Evolutionary conservation across 371 early-diverging fungal species (phyloP), one percentile per base, ranked within the genome.

Genomic region (Chytridiales sp.): DNA sequence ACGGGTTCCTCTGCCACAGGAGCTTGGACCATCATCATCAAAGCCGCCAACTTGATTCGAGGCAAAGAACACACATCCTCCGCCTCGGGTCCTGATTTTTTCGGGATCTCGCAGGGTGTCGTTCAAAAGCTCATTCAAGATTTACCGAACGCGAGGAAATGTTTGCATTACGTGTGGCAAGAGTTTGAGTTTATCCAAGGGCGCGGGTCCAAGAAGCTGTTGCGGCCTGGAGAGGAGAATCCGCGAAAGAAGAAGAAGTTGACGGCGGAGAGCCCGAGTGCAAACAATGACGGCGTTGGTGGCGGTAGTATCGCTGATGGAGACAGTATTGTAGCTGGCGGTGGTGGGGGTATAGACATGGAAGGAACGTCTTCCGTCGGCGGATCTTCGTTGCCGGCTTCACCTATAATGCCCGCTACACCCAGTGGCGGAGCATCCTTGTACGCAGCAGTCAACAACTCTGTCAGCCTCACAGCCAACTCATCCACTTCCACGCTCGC

Each of bases 111-210:
- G 34, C 88, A 91, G 44, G 90, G 93, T 1, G 90, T 91, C 8
- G 88, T 95, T 54, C 85, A 87, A n/a, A 90, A 87, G 64, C 76
- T 92, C 80, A 89, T 95, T 31, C 94, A 95, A 68, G 93, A 91
- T 56, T 71, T 95, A 47, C 91, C 91, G 0, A 83, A 85, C 22
- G 85, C 88, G 0, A 72, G 82, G 3, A 66, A 79, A 55, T 89
- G 93, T 57, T 71, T 79, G 34, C 73, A 86, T 44, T 95, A 92
- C 62, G 76, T 84, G 1, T 75, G 77, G 75, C 92, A 89, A 52
- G 47, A 68, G 49, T 59, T 59, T 40, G 59, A 59, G 32, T 59
- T 59, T 31, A 40, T 59, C 17, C 49, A 47, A 48, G 38, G 38
- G 6, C 31, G 59, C 9, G 53, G 32, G 38, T 8, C 49, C 6